Evolutionary conservation across 768 basidiomycete genomes (phyloP), one percentile per base, ranked within the genome.

Genomic region (Clathrus columnatus): DNA sequence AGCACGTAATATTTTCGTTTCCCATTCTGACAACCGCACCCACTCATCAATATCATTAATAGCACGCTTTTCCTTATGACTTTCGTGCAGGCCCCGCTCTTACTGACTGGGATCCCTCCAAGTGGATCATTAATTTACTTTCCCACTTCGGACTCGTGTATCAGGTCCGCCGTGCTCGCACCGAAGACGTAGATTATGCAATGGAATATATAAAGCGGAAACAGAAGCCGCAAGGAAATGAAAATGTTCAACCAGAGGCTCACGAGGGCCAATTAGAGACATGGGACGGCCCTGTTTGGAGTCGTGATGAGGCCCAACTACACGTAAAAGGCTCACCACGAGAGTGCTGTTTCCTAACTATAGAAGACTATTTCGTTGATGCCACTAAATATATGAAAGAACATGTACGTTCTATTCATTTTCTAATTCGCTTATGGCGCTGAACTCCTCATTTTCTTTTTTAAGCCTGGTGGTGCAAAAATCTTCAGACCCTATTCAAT

Each of bases 31-130:
- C 18, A 16, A 32, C 14, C 30, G n/a, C 36, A 24, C 36, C 42
- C 47, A 43, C 42, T 48, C 29, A 41, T 17, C 56, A 65, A 61
- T 53, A 66, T 62, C 44, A 65, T 47, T 28, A 11, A 24, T 27
- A 89, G 79, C 86, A 89, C 65, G 76, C 85, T 0, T 89, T 88
- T 62, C 87, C 87, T 8, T 79, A 83, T 56, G 87, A 91, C 66
- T 89, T 81, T 67, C 78, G 86, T 23, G 84, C 86, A 18, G 85
- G 81, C 0, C 83, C 81, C 8, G 73, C 76, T 18, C 47, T 57
- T 6, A 65, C 72, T 23, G 85, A 84, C 60, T 91, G 85, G 85
- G 87, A 91, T 66, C 86, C 87, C 0, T 84, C 84, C 1, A 89
- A 88, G 69, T 89, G 85, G 87, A 75, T 82, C 43, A 88, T 89